Conservation (phyloP, 2,329 filamentous ascomycete species). For the Colletotrichum plurivorum region DNA sequence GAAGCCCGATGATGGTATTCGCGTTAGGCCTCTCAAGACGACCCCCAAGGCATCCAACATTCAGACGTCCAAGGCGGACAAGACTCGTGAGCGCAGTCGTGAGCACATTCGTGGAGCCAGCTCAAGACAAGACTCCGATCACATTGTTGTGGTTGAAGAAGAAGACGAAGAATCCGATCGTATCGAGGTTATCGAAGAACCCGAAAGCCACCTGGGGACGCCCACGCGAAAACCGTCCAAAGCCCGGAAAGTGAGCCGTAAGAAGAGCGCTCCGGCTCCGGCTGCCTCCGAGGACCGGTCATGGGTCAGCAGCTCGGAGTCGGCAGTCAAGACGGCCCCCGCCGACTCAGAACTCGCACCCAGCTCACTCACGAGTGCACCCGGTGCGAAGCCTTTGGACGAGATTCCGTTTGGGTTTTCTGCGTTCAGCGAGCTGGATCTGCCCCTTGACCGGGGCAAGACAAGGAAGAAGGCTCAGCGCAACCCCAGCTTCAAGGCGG, state of each 20-base stretch:
- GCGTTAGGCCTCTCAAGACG: conserved; percentile 46
- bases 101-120: conserved; percentile 43
- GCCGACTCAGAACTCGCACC: conserved; percentile 55
- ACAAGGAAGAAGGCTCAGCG: conserved; percentile 62
- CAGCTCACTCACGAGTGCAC: conserved; percentile 48
- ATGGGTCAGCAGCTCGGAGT: conserved; percentile 47
- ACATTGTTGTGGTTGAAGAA: conserved; percentile 47
- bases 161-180: conserved; percentile 43
- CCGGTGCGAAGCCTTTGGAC: conserved; percentile 65
- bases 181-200: conserved; percentile 53
- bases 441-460: conserved; percentile 62
- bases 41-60: conserved; percentile 35
- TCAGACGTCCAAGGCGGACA: conserved; percentile 44
- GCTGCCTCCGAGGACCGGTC: conserved; percentile 45
- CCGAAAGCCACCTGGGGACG: conserved; percentile 53
- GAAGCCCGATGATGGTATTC: conserved; percentile 51
- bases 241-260: conserved; percentile 29
- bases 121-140: conserved; percentile 44
- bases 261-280: conserved; percentile 26
- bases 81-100: conserved; percentile 29
- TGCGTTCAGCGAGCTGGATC: conserved; percentile 75
- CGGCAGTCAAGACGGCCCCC: conserved; percentile 36
- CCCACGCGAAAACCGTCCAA: conserved; percentile 49
- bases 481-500: conserved; percentile 70
- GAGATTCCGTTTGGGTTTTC: conserved; percentile 76